These are phyloP conservation scores for Rhododendron williamsianum DNA, from an alignment of 148 eudicot genomes.

Conservation along the genomic window DNA sequence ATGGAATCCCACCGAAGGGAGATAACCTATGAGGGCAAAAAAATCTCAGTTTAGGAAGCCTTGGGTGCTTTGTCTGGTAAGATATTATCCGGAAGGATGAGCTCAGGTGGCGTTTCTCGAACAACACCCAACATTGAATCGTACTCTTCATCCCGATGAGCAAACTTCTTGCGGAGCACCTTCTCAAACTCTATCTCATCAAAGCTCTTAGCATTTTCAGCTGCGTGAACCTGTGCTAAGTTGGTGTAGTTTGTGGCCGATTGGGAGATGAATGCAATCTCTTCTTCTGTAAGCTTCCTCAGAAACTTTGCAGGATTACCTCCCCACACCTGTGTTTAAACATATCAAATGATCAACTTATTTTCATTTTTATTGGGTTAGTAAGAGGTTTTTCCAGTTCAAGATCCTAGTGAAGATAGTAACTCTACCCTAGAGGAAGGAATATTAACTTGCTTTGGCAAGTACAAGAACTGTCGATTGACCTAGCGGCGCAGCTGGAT, in stretches of 20 bases:
- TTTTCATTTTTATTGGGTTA: background rate
- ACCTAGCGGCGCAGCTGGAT: background rate
- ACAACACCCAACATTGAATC: constrained; percentile 55
- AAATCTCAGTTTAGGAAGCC: constrained; percentile 23
- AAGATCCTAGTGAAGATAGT: background rate
- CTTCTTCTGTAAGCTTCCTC: constrained; percentile 58
- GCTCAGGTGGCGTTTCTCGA: constrained; percentile 55
- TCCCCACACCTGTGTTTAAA: constrained; percentile 39
- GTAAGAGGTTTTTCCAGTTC: background rate
- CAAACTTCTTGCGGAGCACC: constrained; percentile 58
- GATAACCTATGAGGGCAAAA: background rate
- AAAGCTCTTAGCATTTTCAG: constrained; percentile 52
- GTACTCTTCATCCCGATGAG: constrained; percentile 45
- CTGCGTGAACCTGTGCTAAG: constrained; percentile 51
- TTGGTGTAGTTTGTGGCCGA: constrained; percentile 51
- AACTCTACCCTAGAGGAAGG: background rate
- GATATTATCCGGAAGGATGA: constrained; percentile 46
- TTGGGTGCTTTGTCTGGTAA: constrained; percentile 43
- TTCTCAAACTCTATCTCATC: constrained; percentile 66
- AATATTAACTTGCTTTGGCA: background rate
- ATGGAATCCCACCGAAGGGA: background rate
- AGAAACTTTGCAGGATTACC: constrained; percentile 74
- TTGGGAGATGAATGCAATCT: constrained; percentile 47
- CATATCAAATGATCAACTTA: background rate
- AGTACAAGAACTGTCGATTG: background rate